Evolutionary conservation across 257 asterid species (phyloP).

Genomic region (Rubia yunnanensis): DNA sequence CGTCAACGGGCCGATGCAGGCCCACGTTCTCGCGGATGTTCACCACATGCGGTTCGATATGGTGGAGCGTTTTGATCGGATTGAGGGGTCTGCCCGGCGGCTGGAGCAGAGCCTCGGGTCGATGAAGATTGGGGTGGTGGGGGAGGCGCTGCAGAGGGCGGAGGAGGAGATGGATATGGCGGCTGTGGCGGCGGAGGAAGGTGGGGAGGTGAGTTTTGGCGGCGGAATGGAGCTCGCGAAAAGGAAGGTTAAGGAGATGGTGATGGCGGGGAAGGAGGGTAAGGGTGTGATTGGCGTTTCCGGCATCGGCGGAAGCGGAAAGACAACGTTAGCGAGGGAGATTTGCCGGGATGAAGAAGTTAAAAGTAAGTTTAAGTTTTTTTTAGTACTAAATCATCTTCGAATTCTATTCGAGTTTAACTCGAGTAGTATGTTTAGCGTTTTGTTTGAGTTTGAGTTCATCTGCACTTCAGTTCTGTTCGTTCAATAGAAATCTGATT

Average conservation of each 20-base stretch:
- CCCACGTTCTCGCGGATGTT: slow-evolving; percentile 83
- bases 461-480: too few species aligned
- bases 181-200: slow-evolving; percentile 31
- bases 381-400: neutral
- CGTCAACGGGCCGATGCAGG: slow-evolving; percentile 51
- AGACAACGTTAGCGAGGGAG: slow-evolving; percentile 90
- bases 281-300: slow-evolving; percentile 48
- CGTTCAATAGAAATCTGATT: neutral
- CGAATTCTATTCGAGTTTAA: neutral
- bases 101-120: slow-evolving; percentile 72
- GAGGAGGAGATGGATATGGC: slow-evolving; percentile 64
- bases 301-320: slow-evolving; percentile 90
- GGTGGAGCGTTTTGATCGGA: slow-evolving; percentile 58
- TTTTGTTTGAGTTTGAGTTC: too few species aligned
- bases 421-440: too few species aligned
- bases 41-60: slow-evolving; percentile 64
- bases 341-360: slow-evolving; percentile 61
- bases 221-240: slow-evolving; percentile 70
- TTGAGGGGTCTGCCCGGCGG: slow-evolving; percentile 29
- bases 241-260: slow-evolving; percentile 62
- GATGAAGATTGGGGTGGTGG: slow-evolving; percentile 63
- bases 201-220: slow-evolving; percentile 48
- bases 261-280: slow-evolving; percentile 33
- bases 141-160: slow-evolving; percentile 68
- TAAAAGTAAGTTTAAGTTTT: slow-evolving; percentile 31